These are phyloP conservation scores for Salvia sclarea DNA, from an alignment of 305 asterid species.

Conservation along the genomic window DNA sequence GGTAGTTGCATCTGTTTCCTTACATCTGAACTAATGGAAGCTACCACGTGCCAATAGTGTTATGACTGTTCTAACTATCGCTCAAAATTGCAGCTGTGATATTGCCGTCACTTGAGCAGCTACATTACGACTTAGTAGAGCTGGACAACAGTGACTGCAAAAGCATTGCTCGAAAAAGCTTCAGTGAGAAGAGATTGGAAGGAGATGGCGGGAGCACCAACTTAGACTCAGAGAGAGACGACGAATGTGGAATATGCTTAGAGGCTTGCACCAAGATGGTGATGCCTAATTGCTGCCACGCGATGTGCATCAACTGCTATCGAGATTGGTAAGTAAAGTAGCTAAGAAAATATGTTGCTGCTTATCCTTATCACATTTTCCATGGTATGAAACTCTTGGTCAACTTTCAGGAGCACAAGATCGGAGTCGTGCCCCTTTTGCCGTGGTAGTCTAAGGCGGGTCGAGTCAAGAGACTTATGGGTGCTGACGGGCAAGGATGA, in stretches of 20 bases:
- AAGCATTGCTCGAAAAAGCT: constrained; percentile 32
- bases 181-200: constrained; percentile 45
- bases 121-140: constrained; percentile 61
- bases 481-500: constrained; percentile 74
- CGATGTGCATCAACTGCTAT: constrained; percentile 72
- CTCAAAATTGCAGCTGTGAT: constrained; percentile 59
- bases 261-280: constrained; percentile 74
- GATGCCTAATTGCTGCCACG: constrained; percentile 69
- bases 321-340: constrained; percentile 72
- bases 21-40: not conserved
- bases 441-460: constrained; percentile 73
- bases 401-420: constrained; percentile 69
- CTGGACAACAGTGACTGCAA: constrained; percentile 34
- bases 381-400: not conserved
- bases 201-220: constrained; percentile 29
- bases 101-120: constrained; percentile 76
- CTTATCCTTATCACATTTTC: not conserved
- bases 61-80: constrained; percentile 9
- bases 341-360: too few relatives aligned
- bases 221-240: constrained; percentile 55
- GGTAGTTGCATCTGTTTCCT: constrained; percentile 29
- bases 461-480: constrained; percentile 78
- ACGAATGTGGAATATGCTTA: constrained; percentile 77
- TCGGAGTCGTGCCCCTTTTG: constrained; percentile 90
- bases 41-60: not conserved